Conservation (phyloP, 805 yeast genomes). For the Ogataea salicorniae region DNA sequence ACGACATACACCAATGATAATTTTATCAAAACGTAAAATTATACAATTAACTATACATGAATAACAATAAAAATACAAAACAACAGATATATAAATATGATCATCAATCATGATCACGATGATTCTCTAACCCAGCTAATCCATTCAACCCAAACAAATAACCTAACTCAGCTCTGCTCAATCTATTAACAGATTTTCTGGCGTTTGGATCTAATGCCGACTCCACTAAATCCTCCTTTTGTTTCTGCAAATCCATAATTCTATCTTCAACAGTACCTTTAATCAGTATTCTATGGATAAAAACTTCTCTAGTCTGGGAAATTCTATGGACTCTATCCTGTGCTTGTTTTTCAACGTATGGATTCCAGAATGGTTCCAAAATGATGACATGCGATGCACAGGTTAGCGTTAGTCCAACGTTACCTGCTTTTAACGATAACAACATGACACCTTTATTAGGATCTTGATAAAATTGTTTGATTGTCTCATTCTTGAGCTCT, state of each 20-base stretch:
- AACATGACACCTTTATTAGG: conserved; percentile 52
- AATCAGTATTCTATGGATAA: conserved; percentile 66
- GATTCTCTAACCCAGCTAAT: conserved; percentile 19
- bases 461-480: conserved; percentile 59
- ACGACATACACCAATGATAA: too few species aligned
- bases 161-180: conserved; percentile 67
- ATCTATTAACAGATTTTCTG: conserved; percentile 53
- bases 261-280: conserved; percentile 82
- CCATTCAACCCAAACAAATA: conserved; percentile 58
- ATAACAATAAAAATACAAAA: too few species aligned
- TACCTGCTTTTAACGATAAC: conserved; percentile 87
- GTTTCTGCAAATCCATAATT: conserved; percentile 71
- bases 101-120: not conserved
- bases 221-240: conserved; percentile 73
- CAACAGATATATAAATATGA: too few species aligned
- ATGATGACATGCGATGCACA: conserved; percentile 91
- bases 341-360: conserved; percentile 95
- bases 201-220: conserved; percentile 80
- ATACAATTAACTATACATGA: too few species aligned
- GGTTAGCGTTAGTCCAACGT: conserved; percentile 89
- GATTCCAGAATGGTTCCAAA: conserved; percentile 97
- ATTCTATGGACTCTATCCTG: conserved; percentile 94
- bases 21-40: too few species aligned
- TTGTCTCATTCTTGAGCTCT: conserved; percentile 56
- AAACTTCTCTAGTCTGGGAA: conserved; percentile 79